These are phyloP conservation scores for Chaetomium olivaceum DNA, from an alignment of 2,329 filamentous ascomycete species.

Conservation along the genomic window DNA sequence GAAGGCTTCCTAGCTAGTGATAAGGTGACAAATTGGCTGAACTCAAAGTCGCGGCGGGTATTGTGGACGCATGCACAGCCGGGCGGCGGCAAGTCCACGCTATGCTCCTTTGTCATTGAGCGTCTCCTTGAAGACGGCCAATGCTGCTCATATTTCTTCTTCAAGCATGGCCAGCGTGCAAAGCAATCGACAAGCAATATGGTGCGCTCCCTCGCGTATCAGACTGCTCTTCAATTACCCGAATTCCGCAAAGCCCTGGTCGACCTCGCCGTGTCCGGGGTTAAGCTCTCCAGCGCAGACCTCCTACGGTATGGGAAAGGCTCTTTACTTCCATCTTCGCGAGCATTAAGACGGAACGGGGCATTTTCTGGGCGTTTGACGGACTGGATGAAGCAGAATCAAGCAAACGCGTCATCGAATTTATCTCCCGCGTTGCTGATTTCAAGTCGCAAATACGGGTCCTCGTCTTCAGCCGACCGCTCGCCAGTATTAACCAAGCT, in stretches of 20 bases:
- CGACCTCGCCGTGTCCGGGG: neutral
- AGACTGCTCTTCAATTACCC: neutral
- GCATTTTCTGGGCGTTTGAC: neutral
- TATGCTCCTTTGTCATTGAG: neutral
- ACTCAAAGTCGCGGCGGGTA: neutral
- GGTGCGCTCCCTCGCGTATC: neutral
- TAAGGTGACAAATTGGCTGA: neutral
- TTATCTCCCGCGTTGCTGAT: neutral
- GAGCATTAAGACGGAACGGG: neutral
- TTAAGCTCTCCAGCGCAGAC: neutral
- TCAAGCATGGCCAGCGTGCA: neutral
- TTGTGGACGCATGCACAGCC: neutral
- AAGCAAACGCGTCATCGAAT: neutral
- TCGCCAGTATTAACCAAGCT: neutral
- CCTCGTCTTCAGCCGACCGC: neutral
- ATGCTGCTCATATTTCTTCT: neutral
- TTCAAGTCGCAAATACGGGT: neutral
- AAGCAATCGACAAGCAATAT: neutral
- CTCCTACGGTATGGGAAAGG: neutral
- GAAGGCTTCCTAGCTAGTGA: neutral
- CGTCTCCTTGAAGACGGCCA: neutral
- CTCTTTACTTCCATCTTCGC: neutral
- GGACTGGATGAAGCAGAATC: neutral
- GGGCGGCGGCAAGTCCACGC: neutral
- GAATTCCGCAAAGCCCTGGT: neutral